phyloP scores from a whole-genome alignment of 2,329 filamentous ascomycete species.

The Curvularia verruculosa region DNA sequence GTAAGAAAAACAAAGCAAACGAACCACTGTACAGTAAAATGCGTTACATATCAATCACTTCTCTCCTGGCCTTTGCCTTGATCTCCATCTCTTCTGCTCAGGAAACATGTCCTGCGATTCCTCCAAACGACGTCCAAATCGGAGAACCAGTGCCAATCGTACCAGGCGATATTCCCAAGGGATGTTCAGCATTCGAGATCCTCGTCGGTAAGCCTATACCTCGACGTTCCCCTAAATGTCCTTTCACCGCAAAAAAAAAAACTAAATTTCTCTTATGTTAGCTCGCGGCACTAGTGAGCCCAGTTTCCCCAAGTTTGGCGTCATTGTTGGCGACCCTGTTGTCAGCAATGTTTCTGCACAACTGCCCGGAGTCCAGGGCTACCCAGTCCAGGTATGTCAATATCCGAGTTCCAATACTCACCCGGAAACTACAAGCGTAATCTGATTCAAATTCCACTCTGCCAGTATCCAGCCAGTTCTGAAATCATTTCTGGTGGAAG shows the following conservation, averaged over 20 bases:
- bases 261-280: neutral
- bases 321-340: constrained; percentile 10
- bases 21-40: neutral
- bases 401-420: neutral
- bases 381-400: constrained; percentile 8
- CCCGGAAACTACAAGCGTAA: too few relatives aligned
- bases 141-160: constrained; percentile 9
- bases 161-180: constrained; percentile 5
- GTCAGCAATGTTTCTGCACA: constrained; percentile 10
- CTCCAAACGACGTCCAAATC: constrained; percentile 1
- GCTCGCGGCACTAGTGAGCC: constrained; percentile 11
- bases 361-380: constrained; percentile 10
- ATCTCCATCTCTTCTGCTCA: constrained; percentile 1
- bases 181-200: constrained; percentile 9
- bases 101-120: constrained; percentile 1
- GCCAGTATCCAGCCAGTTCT: constrained; percentile 8
- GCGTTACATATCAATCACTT: neutral
- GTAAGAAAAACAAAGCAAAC: neutral
- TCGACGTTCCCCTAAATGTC: neutral
- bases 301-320: constrained; percentile 7
- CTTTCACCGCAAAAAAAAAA: neutral
- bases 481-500: constrained; percentile 7
- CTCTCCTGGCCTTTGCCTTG: constrained; percentile 1
- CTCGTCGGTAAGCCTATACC: constrained; percentile 4
- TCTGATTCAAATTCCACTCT: neutral